phyloP scores from a whole-genome alignment of 768 basidiomycete genomes.

The Chalciporus pseudorubinellus region DNA sequence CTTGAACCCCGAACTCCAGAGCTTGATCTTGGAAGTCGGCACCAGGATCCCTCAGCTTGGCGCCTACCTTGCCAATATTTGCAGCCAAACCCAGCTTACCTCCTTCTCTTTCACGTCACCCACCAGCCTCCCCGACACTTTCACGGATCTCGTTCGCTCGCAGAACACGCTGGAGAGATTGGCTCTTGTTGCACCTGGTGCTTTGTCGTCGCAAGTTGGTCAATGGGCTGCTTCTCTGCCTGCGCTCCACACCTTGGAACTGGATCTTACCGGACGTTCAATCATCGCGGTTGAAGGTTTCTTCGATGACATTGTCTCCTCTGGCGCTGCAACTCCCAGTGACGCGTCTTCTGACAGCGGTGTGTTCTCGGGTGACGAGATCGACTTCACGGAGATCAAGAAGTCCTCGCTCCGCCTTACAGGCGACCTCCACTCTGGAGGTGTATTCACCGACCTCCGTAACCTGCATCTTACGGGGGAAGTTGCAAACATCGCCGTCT shows the following conservation, averaged over 20 bases:
- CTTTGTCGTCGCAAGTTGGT: constrained; percentile 66
- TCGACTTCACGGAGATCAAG: constrained; percentile 73
- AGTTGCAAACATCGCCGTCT: constrained; percentile 65
- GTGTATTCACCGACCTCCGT: constrained; percentile 56
- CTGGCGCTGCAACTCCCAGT: constrained; percentile 69
- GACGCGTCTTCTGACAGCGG: constrained; percentile 74
- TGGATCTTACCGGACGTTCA: constrained; percentile 70
- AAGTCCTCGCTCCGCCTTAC: constrained; percentile 67
- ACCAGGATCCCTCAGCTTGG: constrained; percentile 56
- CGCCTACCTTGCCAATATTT: constrained; percentile 62
- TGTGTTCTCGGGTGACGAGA: constrained; percentile 73
- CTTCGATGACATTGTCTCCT: constrained; percentile 67
- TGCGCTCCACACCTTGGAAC: constrained; percentile 57
- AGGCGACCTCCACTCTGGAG: constrained; percentile 53
- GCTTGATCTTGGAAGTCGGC: constrained; percentile 59
- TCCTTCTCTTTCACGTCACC: constrained; percentile 70
- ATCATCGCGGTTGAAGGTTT: constrained; percentile 75
- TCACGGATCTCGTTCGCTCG: constrained; percentile 60
- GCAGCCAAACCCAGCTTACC: constrained; percentile 59
- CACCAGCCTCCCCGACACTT: constrained; percentile 65
- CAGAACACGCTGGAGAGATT: constrained; percentile 63
- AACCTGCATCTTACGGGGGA: constrained; percentile 69
- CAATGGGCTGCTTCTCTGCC: constrained; percentile 70
- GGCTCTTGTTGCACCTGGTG: constrained; percentile 70
- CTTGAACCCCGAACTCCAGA: constrained; percentile 60